phyloP scores from a whole-genome alignment of 1,139 yeast species.

The Taphrina pruni region DNA sequence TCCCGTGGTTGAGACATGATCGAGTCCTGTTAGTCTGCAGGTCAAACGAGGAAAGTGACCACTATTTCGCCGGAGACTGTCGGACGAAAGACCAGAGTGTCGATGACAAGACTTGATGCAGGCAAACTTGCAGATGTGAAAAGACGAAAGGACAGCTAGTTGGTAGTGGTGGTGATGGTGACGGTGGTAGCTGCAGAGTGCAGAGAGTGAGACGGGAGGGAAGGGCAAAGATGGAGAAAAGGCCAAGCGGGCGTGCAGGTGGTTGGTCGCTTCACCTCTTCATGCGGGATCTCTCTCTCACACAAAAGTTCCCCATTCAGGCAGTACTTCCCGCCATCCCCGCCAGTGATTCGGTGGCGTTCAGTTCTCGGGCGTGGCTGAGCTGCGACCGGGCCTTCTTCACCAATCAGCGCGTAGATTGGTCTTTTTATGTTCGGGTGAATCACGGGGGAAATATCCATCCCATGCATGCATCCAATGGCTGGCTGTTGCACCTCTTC shows the following conservation, averaged over 20 bases:
- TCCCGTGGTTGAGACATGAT: conserved; percentile 46
- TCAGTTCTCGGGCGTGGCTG: neutral
- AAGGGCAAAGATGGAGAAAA: neutral
- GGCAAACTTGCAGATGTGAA: too few relatives aligned
- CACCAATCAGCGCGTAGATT: too few relatives aligned
- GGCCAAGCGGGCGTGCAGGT: neutral
- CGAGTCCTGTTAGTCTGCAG: neutral
- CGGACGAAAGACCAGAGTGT: too few relatives aligned
- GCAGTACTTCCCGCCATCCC: too few relatives aligned
- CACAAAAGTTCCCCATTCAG: too few relatives aligned
- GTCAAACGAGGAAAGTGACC: too few relatives aligned
- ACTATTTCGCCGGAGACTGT: too few relatives aligned
- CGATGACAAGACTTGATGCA: too few relatives aligned
- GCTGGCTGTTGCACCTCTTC: neutral
- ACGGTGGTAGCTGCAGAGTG: neutral
- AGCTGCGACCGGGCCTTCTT: too few relatives aligned
- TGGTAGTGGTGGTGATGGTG: neutral
- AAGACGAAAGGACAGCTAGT: neutral
- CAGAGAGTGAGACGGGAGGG: neutral
- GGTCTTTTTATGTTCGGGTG: neutral
- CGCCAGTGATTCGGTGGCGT: too few relatives aligned
- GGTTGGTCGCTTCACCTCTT: too few relatives aligned
- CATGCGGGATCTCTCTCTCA: too few relatives aligned
- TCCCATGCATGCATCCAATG: neutral
- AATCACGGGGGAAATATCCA: neutral